phyloP scores from a whole-genome alignment of 202 grass and related monocot species.

The Hordeum pubiflorum region DNA sequence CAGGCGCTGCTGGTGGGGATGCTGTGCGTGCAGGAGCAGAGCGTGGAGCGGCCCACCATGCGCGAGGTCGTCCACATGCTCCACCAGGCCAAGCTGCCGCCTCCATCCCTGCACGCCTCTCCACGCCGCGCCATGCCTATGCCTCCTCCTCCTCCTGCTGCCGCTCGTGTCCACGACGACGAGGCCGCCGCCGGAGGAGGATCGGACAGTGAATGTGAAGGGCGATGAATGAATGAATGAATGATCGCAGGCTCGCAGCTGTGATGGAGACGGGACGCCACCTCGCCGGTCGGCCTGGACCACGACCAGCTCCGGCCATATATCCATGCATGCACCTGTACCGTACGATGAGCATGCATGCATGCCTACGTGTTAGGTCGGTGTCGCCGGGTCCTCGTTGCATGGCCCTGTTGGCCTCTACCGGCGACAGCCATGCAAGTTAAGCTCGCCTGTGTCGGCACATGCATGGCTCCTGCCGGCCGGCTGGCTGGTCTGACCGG shows the following conservation, averaged over 20 bases:
- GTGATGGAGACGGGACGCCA: background rate
- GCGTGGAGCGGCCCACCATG: constrained; percentile 86
- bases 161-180: background rate
- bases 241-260: background rate
- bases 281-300: background rate
- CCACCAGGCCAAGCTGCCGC: constrained; percentile 48
- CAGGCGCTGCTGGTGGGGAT: constrained; percentile 66
- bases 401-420: too few species aligned
- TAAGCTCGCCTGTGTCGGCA: too few species aligned
- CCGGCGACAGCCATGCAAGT: too few species aligned
- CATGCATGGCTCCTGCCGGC: too few species aligned
- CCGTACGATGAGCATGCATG: background rate
- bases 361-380: background rate
- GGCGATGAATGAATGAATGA: background rate
- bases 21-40: constrained; percentile 87
- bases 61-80: constrained; percentile 91
- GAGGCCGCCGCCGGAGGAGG: background rate
- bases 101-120: background rate
- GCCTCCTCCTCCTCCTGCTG: background rate
- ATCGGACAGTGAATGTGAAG: background rate
- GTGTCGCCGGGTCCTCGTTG: background rate
- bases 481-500: too few species aligned
- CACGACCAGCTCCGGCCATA: too few species aligned
- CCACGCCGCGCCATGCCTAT: background rate
- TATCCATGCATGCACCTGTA: too few species aligned